A percentile compares a stretch with the other conserved stretches of the same genome.
These are phyloP conservation scores for Fragaria iinumae DNA, from an alignment of 306 rosid genomes.

Conservation along the genomic window DNA sequence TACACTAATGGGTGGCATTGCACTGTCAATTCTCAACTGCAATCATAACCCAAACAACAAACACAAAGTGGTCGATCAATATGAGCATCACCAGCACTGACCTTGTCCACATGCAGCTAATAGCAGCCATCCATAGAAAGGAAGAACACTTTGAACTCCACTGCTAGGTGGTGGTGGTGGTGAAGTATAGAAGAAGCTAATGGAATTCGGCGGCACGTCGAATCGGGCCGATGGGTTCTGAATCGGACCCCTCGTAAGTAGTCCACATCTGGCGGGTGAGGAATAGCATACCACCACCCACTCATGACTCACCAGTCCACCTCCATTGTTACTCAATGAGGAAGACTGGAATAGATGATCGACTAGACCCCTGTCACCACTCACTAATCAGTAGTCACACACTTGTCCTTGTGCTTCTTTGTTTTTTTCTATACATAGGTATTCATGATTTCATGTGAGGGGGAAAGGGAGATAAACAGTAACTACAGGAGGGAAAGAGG, in stretches of 20 bases:
- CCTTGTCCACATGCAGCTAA: neutral
- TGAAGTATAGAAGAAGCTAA: neutral
- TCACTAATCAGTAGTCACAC: conserved; percentile 11
- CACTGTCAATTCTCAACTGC: conserved; percentile 15
- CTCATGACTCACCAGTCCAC: neutral
- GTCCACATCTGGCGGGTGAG: neutral
- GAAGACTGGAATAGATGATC: neutral
- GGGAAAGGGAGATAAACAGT: neutral
- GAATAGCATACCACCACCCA: neutral
- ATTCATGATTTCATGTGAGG: too few species aligned
- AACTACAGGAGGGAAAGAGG: neutral
- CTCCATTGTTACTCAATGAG: neutral
- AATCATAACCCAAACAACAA: conserved; percentile 10
- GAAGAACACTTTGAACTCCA: neutral
- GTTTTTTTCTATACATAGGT: neutral
- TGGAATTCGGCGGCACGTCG: neutral
- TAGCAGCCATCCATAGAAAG: neutral
- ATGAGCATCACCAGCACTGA: neutral
- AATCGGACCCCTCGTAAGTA: neutral
- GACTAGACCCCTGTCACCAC: neutral
- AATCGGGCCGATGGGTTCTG: conserved; percentile 20
- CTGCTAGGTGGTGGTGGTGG: neutral
- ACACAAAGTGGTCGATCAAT: conserved; percentile 9
- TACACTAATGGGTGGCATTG: conserved; percentile 7
- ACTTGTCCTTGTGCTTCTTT: neutral